phyloP scores from a whole-genome alignment of 2,329 filamentous ascomycete species.

The Pestalotiopsis fici region DNA sequence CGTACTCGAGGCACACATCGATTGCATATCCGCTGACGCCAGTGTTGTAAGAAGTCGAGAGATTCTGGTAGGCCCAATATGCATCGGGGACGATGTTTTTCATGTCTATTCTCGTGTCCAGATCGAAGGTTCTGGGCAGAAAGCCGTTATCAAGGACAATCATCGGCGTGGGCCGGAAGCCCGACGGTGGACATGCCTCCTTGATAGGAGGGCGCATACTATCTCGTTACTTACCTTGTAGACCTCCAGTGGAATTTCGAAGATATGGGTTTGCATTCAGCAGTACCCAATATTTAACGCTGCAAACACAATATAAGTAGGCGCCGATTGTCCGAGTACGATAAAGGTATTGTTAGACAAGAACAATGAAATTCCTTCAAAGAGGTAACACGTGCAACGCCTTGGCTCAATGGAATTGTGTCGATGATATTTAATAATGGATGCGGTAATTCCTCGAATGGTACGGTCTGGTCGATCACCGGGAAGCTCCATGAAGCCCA shows the following conservation, averaged over 20 bases:
- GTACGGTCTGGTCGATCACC: no score
- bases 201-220: no score
- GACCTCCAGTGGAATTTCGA: neutral
- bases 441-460: no score
- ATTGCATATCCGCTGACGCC: neutral
- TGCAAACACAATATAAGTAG: rapidly evolving
- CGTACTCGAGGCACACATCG: neutral
- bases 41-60: neutral
- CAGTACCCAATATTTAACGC: neutral
- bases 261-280: neutral
- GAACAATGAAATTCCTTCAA: neutral
- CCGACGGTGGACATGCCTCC: neutral
- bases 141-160: neutral
- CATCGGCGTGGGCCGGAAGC: neutral
- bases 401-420: neutral
- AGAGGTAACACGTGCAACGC: neutral
- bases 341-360: neutral
- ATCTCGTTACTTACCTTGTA: no score
- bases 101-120: neutral
- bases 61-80: neutral
- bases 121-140: neutral
- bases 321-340: neutral
- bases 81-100: neutral
- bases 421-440: neutral
- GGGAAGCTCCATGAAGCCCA: no score